Evolutionary conservation across 2,329 filamentous ascomycete species (phyloP), one percentile per base, ranked within the genome.

Genomic region (Xylariaceae sp.): DNA sequence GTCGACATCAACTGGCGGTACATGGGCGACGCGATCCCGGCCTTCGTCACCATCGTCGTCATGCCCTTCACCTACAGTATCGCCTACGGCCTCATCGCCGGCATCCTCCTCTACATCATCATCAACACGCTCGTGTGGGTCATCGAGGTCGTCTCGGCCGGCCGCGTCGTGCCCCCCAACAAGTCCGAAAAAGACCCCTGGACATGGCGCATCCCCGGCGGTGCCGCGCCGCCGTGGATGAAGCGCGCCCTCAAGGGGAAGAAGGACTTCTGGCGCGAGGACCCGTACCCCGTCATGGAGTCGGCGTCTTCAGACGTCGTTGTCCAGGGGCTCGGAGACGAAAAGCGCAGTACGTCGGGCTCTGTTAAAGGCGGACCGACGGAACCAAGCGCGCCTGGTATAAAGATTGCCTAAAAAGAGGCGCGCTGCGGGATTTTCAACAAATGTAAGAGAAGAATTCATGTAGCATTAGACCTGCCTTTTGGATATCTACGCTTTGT

Each of bases 41-140:
- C 92, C 3, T 96, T 96, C 76, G 78, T 96, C 31, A 92, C 90
- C 47, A 89, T 96, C 62, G 86, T 87, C 55, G 77, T 93, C 59
- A 96, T 96, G 92, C 91, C 92, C 0, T 95, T 96, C 75, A 92
- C 90, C 1, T 96, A 95, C 78, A 91, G 87, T 36, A 95, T 96
- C 68, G 90, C 92, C 11, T 90, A 96, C 69, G 92, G 92, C 44
- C 80, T 96, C 14, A 96, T 96, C 65, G 90, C 84, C 1, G 90
- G 91, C 49, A 89, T 96, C 67, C 80, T 88, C 67, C 86, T 85
- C 34, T 96, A 96, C 74, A 87, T 88, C 40, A 70, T 89, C 62
- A 82, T 96, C 75, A 96, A 96, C 75, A 84, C 80, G 0, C 69
- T 82, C 11, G 86, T 91, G 11, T 93, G 84, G 84, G 55, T 89